These are phyloP conservation scores for Naematelia encephala DNA, from an alignment of 768 basidiomycete species.

Conservation along the genomic window DNA sequence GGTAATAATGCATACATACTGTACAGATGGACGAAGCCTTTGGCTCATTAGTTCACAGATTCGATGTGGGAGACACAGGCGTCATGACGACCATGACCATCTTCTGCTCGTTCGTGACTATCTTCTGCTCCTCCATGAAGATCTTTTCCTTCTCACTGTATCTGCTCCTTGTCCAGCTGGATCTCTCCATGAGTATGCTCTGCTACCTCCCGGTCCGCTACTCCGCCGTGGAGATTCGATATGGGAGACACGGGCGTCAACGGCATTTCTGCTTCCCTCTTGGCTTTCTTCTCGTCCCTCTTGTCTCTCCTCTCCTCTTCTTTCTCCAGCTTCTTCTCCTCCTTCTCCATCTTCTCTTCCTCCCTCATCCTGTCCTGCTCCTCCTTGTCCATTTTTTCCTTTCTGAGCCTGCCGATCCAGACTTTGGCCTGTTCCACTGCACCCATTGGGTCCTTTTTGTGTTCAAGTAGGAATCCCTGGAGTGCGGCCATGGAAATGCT, in stretches of 20 bases:
- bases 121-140: too few species aligned
- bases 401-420: not conserved
- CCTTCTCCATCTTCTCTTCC: not conserved
- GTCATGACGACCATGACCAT: too few species aligned
- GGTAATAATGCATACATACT: too few species aligned
- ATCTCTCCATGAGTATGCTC: too few species aligned
- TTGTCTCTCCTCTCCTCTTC: not conserved
- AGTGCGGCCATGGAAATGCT: slow-evolving; percentile 65
- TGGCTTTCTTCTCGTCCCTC: not conserved
- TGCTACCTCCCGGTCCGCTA: too few species aligned
- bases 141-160: too few species aligned
- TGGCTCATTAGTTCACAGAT: too few species aligned
- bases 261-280: not conserved
- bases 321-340: not conserved
- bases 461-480: slow-evolving; percentile 74
- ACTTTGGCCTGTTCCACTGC: not conserved
- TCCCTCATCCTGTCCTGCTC: not conserved
- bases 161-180: too few species aligned
- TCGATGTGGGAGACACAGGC: too few species aligned
- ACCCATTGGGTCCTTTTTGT: slow-evolving; percentile 53
- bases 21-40: too few species aligned
- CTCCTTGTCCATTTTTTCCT: not conserved
- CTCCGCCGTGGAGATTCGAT: too few species aligned
- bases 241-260: not conserved
- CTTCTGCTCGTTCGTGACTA: too few species aligned